Evolutionary conservation across 352 stramenopile genomes (phyloP).

Genomic region (Aphanomyces cochlioides): DNA sequence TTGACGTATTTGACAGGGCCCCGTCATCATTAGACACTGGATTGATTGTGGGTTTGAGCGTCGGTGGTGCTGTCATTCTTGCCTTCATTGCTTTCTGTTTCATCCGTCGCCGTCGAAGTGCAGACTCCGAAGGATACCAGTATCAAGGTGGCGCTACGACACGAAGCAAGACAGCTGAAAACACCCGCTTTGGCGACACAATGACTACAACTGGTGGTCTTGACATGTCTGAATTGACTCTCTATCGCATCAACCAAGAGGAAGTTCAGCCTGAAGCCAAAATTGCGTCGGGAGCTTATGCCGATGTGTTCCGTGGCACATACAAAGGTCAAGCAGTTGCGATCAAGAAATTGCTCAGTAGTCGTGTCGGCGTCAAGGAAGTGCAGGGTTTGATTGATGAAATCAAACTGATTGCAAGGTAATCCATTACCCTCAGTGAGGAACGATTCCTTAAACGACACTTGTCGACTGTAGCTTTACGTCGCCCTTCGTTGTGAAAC

Average conservation of each 20-base stretch:
- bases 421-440: neutral
- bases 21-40: neutral
- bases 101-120: neutral
- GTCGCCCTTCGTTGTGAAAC: constrained; percentile 18
- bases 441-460: neutral
- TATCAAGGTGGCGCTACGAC: constrained; percentile 37
- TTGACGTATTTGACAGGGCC: neutral
- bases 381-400: constrained; percentile 26
- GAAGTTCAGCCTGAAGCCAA: neutral
- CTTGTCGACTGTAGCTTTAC: constrained; percentile 26
- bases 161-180: constrained; percentile 26
- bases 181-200: constrained; percentile 12
- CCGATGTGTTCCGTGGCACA: constrained; percentile 25
- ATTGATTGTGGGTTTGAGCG: neutral
- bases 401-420: constrained; percentile 31
- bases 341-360: constrained; percentile 27
- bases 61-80: neutral
- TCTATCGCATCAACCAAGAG: constrained; percentile 18
- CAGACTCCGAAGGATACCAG: neutral
- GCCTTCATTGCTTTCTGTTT: neutral
- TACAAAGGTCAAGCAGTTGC: constrained; percentile 26
- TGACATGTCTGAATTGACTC: constrained; percentile 10
- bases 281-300: constrained; percentile 24
- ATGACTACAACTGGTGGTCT: neutral
- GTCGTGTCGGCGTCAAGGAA: constrained; percentile 10